Base-by-base conservation (phyloP, 192 early-diverging fungal species). In the Paraglomus occultum region DNA sequence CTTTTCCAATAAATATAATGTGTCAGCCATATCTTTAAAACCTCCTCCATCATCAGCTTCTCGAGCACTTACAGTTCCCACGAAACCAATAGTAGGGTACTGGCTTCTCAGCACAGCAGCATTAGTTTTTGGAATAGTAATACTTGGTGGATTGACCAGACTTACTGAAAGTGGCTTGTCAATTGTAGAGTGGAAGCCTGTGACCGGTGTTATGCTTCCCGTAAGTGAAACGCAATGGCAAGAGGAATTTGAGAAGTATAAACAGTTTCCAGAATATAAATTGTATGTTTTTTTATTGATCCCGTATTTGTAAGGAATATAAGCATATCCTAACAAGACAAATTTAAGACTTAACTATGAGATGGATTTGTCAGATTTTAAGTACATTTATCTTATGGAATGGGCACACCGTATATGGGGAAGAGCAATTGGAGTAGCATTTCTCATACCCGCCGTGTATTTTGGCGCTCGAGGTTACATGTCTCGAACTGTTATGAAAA, bases 181-280 rank as follows among this genome's bases (percentile, higher is more conserved):
- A 45, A 99, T 99, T 70, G 88, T 89, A 45, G 97, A 99, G 73
- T 99, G 97, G 97, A 95, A 95, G 43, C 76, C 95, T 54, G 95
- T 99, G 72, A 89, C 87, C 42, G 97, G 97, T 8, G 93, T 95
- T 84, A 89, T 89, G 74, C 93, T 92, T 58, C 97, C 97, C 6
- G 76, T 88, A 42, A 90, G 87, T 45, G 83, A 94, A 55, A 76
- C 80, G 22, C 92, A 95, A 62, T 99, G 97, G 97, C 81, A 88
- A 59, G 85, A 83, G 51, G 97, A 99, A 84, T 97, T 97, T 85
- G 88, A 90, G 77, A 99, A 97, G 81, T 99, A 99, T 86, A 96
- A 99, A 76, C 90, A 92, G 82, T 96, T 91, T 67, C 97, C 97
- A 31, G 97, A 99, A 81, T 99, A 95, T 79, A 94, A 94, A 78